phyloP scores from a whole-genome alignment of 768 basidiomycete genomes.

The Suillus americanus region DNA sequence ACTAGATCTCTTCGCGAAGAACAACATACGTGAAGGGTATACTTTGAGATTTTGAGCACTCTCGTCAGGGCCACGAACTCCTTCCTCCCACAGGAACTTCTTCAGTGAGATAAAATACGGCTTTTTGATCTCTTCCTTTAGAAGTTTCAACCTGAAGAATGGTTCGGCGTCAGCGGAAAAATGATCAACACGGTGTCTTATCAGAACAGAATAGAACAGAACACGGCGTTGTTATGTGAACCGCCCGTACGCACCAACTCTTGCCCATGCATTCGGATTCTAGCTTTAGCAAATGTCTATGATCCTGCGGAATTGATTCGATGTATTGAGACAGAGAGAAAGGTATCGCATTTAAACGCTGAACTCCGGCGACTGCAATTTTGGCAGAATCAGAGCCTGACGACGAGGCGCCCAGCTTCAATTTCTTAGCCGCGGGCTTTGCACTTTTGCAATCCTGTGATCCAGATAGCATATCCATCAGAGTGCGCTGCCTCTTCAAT shows the following conservation, averaged over 20 bases:
- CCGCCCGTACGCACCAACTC: constrained; percentile 49
- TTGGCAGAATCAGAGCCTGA: constrained; percentile 18
- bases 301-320: constrained; percentile 55
- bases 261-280: constrained; percentile 75
- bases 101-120: constrained; percentile 78
- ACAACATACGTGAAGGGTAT: constrained; percentile 68
- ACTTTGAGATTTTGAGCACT: constrained; percentile 50
- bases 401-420: constrained; percentile 36
- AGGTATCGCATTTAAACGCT: constrained; percentile 61
- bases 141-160: constrained; percentile 61
- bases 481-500: constrained; percentile 59
- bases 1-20: constrained; percentile 26
- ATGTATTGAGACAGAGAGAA: constrained; percentile 59
- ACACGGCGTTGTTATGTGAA: background rate
- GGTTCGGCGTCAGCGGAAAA: constrained; percentile 12
- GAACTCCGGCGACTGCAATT: constrained; percentile 13
- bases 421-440: constrained; percentile 46
- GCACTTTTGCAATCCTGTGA: constrained; percentile 23
- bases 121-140: constrained; percentile 73
- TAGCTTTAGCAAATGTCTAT: constrained; percentile 56
- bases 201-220: constrained; percentile 5
- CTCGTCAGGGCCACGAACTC: constrained; percentile 54
- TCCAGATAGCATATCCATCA: constrained; percentile 60
- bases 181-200: background rate
- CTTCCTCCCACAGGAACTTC: constrained; percentile 64